Evolutionary conservation across 2,329 filamentous ascomycete species (phyloP), one percentile per base, ranked within the genome.

Genomic region (Monosporascus sp.): DNA sequence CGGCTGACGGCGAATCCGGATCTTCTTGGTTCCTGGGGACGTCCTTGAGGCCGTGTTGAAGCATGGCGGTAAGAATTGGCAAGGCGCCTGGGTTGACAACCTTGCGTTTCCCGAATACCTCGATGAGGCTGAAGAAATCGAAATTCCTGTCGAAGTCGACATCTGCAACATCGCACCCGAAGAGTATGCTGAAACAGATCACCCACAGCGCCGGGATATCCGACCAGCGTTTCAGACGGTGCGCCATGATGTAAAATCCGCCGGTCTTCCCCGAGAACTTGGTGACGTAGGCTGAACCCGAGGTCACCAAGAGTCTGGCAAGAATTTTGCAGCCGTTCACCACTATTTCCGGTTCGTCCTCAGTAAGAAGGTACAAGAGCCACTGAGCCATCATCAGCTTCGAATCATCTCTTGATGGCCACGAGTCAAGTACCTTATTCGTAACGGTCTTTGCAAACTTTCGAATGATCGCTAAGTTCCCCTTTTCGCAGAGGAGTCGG

Each of bases 371-470:
- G 69, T 97, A 96, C 15, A 99, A 75, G 15, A 96, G 80, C 92
- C 92, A 97, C 87, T 93, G 59, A 45, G 53, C 52, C 56, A 60
- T 63, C 50, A 60, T 71, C 66, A 75, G 66, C 59, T 61, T 63
- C 51, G 62, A 63, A 53, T 60, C 54, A 22, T 54, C 49, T 52
- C 52, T 57, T 50, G 54, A 54, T 59, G 59, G 57, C 52, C 55
- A 48, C 45, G 52, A 55, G 52, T 58, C 56, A 70, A 76, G 65
- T 75, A 90, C 89, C 80, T 96, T 96, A 62, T 96, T 96, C 22
- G 93, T 97, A 8, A 99, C 93, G 1, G 93, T 95, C 65, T 88
- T 89, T 5, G 91, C 90, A 75, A 99, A 97, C 62, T 91, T 94
- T 65, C 86, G 84, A 52, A 96, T 88, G 56, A 87, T 84, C 15